Evolutionary conservation across 257 asterid genomes (phyloP).

Genomic region (Capsicum chinense): DNA sequence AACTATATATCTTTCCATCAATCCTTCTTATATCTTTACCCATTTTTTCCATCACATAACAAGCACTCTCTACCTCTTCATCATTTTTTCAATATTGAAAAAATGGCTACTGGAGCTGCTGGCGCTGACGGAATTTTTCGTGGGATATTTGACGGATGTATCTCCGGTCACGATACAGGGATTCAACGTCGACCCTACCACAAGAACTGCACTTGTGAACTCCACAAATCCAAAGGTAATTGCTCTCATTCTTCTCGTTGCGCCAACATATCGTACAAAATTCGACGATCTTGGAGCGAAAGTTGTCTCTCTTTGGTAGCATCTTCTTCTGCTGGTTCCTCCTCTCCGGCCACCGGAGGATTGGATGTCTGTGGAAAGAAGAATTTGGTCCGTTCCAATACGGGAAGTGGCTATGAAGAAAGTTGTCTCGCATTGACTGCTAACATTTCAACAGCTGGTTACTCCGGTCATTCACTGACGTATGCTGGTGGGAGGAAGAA

Average conservation of each 20-base stretch:
- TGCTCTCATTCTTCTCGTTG: conserved; percentile 50
- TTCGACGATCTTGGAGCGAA: conserved; percentile 71
- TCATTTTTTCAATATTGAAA: not conserved
- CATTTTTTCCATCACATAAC: not conserved
- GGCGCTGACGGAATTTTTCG: conserved; percentile 63
- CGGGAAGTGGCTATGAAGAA: conserved; percentile 30
- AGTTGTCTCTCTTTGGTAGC: conserved; percentile 49
- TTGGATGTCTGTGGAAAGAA: not conserved
- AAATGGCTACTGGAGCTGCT: conserved; percentile 65
- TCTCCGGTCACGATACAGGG: conserved; percentile 56
- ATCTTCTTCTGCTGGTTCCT: not conserved
- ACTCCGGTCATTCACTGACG: too few species aligned
- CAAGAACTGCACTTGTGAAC: conserved; percentile 66
- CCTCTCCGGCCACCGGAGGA: conserved; percentile 43
- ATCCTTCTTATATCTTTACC: not conserved
- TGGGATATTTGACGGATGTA: conserved; percentile 58
- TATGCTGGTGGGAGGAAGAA: conserved; percentile 28
- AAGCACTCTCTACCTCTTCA: not conserved
- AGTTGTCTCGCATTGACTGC: too few species aligned
- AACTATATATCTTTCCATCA: not conserved
- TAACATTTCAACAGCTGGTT: too few species aligned
- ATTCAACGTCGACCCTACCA: conserved; percentile 76
- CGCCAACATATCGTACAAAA: conserved; percentile 52
- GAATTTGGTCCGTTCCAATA: conserved; percentile 44
- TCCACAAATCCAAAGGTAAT: conserved; percentile 54